Evolutionary conservation across 2,329 filamentous ascomycete genomes (phyloP).

Genomic region (Penicillium sp.): DNA sequence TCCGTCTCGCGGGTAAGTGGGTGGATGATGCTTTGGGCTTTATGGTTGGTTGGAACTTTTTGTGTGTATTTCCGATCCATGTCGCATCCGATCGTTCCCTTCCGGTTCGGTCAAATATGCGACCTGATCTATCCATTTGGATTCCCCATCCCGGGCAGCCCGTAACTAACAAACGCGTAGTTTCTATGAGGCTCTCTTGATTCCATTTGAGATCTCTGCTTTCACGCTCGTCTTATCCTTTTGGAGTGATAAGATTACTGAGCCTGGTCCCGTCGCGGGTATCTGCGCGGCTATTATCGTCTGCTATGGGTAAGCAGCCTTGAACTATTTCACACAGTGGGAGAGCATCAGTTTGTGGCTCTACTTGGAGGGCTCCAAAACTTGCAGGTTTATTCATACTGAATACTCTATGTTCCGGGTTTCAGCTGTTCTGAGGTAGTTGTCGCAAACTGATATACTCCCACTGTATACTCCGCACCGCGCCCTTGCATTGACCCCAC

Average conservation of each 20-base stretch:
- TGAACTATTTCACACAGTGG: not conserved
- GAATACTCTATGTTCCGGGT: too few species aligned
- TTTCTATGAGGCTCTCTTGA: constrained; percentile 46
- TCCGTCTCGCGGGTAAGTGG: constrained; percentile 49
- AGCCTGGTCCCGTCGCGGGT: constrained; percentile 38
- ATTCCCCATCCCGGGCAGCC: too few species aligned
- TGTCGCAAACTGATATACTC: too few species aligned
- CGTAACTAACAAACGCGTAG: constrained; percentile 10
- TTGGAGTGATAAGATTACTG: constrained; percentile 42
- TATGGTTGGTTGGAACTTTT: constrained; percentile 54
- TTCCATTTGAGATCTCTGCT: constrained; percentile 49
- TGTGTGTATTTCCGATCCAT: constrained; percentile 30
- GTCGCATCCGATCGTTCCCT: not conserved
- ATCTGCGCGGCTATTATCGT: constrained; percentile 34
- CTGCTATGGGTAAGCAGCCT: constrained; percentile 28
- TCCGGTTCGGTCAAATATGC: not conserved
- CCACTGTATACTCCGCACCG: not conserved
- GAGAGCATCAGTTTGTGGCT: not conserved
- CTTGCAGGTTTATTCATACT: too few species aligned
- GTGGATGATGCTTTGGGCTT: constrained; percentile 53
- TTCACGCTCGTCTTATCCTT: constrained; percentile 47
- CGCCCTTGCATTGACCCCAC: not conserved
- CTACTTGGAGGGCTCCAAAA: too few species aligned
- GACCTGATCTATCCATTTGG: too few species aligned
- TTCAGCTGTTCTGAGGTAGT: too few species aligned